phyloP scores from a whole-genome alignment of 768 basidiomycete species.

The Boletus eberwhitei region DNA sequence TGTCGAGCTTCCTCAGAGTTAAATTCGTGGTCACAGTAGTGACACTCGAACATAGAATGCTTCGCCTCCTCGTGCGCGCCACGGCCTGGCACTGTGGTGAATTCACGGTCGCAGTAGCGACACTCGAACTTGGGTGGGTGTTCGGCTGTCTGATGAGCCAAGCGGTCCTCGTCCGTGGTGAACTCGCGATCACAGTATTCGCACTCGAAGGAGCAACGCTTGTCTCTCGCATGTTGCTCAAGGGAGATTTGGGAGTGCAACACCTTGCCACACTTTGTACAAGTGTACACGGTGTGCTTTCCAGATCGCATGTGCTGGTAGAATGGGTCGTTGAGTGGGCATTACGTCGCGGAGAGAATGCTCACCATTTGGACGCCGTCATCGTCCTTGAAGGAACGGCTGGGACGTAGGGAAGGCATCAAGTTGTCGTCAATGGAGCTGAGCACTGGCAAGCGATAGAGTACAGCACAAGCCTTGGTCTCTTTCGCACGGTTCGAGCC shows the following conservation, averaged over 20 bases:
- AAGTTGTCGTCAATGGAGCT: background rate
- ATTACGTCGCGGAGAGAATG: background rate
- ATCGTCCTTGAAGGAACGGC: conserved; percentile 14
- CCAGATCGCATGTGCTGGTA: conserved; percentile 10
- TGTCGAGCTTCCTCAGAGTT: background rate
- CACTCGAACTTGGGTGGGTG: conserved; percentile 14
- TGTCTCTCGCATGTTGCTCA: conserved; percentile 13
- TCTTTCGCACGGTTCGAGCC: conserved; percentile 14
- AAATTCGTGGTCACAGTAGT: background rate
- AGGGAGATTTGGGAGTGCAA: conserved; percentile 9
- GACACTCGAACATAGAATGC: background rate
- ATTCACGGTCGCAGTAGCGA: background rate
- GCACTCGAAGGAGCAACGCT: conserved; percentile 15
- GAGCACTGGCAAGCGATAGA: background rate
- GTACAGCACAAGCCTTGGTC: no score
- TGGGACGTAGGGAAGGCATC: conserved; percentile 20
- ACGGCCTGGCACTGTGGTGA: conserved; percentile 3
- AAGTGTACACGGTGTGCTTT: conserved; percentile 6
- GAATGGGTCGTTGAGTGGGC: background rate
- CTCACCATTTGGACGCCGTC: conserved; percentile 15
- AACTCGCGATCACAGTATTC: conserved; percentile 13
- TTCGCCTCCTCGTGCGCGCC: background rate
- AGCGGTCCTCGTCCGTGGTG: background rate
- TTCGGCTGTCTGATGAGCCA: conserved; percentile 9
- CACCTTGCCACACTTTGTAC: conserved; percentile 5